These are phyloP conservation scores for Leccinellum rugosiceps DNA, from an alignment of 768 basidiomycete species.

Conservation along the genomic window DNA sequence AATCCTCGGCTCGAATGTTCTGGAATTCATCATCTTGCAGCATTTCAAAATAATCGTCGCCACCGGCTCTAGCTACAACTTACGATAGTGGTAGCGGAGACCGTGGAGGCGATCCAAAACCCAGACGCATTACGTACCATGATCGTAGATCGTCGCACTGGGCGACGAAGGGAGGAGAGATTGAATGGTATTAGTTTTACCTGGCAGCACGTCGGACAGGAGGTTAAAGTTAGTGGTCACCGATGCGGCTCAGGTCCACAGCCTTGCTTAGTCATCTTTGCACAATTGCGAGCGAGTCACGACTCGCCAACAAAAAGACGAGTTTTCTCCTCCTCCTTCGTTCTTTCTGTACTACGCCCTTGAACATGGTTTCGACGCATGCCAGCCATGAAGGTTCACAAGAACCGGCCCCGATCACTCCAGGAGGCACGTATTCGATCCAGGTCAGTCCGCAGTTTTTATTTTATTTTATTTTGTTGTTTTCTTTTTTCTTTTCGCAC, in stretches of 20 bases:
- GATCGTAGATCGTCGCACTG: background rate
- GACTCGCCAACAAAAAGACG: conserved; percentile 1
- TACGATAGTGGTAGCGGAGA: background rate
- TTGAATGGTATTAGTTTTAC: background rate
- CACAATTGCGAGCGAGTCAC: background rate
- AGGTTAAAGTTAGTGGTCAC: background rate
- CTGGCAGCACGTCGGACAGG: background rate
- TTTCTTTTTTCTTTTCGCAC: conserved; percentile 21
- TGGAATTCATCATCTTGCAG: background rate
- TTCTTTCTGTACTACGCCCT: background rate
- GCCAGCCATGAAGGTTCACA: conserved; percentile 33
- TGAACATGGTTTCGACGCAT: conserved; percentile 30
- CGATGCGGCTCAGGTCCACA: background rate
- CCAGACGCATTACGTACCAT: conserved; percentile 4
- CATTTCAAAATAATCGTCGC: background rate
- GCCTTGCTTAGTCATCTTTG: conserved; percentile 23
- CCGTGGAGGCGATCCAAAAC: background rate
- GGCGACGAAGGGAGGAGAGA: background rate
- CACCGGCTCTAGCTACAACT: background rate
- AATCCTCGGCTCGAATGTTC: background rate
- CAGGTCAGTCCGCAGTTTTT: conserved; percentile 48
- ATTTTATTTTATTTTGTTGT: background rate
- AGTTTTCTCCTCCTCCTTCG: conserved; percentile 4
- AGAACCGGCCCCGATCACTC: conserved; percentile 62
- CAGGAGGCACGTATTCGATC: conserved; percentile 73